Percentiles rank a stretch among this genome's conserved stretches.
Conservation (phyloP, 805 yeast species). For the Yarrowia deformans region DNA sequence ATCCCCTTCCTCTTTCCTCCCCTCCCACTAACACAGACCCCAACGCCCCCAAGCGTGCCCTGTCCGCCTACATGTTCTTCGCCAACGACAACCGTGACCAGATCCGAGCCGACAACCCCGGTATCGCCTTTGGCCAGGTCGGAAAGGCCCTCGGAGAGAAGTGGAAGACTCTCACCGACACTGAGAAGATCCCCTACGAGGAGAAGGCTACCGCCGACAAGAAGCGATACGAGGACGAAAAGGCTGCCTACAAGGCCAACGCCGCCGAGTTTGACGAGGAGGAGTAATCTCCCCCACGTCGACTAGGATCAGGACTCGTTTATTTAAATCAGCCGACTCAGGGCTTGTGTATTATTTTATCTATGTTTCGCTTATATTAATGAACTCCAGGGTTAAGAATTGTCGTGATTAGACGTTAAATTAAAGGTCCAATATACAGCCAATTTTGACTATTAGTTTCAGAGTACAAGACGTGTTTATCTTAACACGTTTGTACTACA, state of each 20-base stretch:
- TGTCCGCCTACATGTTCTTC: conserved; percentile 98
- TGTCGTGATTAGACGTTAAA: no score
- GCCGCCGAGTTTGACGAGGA: conserved; percentile 48
- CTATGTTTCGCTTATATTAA: conserved; percentile 40
- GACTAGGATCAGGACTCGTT: conserved; percentile 34
- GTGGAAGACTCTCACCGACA: conserved; percentile 89
- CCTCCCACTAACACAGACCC: conserved; percentile 51
- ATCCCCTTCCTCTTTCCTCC: no score
- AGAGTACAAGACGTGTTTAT: no score
- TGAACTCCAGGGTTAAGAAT: background rate
- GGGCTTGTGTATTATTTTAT: conserved; percentile 38
- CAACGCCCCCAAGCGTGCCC: conserved; percentile 98
- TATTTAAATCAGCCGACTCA: conserved; percentile 33
- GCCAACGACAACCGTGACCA: conserved; percentile 97
- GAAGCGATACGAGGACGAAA: conserved; percentile 96
- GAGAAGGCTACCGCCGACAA: conserved; percentile 94
- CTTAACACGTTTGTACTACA: no score
- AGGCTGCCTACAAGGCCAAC: conserved; percentile 69
- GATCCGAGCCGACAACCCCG: conserved; percentile 96
- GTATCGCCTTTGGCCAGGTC: conserved; percentile 90
- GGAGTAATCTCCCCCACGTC: conserved; percentile 43
- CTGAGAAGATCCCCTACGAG: conserved; percentile 89
- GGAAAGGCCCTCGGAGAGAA: conserved; percentile 94
- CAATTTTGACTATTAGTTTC: no score
- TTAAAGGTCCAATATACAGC: no score